These are phyloP conservation scores for Neoascochyta sp. DNA, from an alignment of 2,329 filamentous ascomycete genomes.

Conservation along the genomic window DNA sequence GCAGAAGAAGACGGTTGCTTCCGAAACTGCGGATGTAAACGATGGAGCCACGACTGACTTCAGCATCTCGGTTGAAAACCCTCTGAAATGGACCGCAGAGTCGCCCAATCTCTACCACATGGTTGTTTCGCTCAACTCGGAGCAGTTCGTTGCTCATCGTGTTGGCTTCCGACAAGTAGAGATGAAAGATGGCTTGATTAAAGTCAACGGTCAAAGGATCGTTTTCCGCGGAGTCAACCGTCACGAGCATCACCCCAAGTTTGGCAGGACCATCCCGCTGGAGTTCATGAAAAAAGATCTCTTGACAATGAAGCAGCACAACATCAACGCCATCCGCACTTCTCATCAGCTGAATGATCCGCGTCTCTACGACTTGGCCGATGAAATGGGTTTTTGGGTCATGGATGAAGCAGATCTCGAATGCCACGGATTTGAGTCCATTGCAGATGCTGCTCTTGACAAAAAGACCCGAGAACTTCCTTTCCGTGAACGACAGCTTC, in stretches of 20 bases:
- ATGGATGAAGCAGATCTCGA: constrained; percentile 55
- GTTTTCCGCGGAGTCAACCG: constrained; percentile 63
- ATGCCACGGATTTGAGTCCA: constrained; percentile 44
- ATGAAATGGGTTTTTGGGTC: constrained; percentile 65
- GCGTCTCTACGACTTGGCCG: constrained; percentile 56
- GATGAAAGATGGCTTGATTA: constrained; percentile 57
- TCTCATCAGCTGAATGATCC: constrained; percentile 67
- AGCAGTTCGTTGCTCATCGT: constrained; percentile 49
- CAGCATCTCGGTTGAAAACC: constrained; percentile 48
- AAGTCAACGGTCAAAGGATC: constrained; percentile 61
- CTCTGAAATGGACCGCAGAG: constrained; percentile 67
- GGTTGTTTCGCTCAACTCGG: constrained; percentile 42
- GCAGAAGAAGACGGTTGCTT: constrained; percentile 23
- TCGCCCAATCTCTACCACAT: constrained; percentile 60
- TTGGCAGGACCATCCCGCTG: constrained; percentile 60
- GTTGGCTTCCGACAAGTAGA: constrained; percentile 64
- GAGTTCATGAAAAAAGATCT: constrained; percentile 62
- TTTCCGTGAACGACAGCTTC: constrained; percentile 58
- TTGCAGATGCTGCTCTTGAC: constrained; percentile 28
- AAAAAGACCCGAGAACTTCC: constrained; percentile 43
- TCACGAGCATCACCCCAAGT: constrained; percentile 65
- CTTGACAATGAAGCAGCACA: constrained; percentile 65
- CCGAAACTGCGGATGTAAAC: constrained; percentile 11
- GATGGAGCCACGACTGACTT: constrained; percentile 19
- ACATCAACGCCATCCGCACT: constrained; percentile 67